Evolutionary conservation across 1,284 basidiomycete genomes (phyloP).

Genomic region (Volvariella surrecta): DNA sequence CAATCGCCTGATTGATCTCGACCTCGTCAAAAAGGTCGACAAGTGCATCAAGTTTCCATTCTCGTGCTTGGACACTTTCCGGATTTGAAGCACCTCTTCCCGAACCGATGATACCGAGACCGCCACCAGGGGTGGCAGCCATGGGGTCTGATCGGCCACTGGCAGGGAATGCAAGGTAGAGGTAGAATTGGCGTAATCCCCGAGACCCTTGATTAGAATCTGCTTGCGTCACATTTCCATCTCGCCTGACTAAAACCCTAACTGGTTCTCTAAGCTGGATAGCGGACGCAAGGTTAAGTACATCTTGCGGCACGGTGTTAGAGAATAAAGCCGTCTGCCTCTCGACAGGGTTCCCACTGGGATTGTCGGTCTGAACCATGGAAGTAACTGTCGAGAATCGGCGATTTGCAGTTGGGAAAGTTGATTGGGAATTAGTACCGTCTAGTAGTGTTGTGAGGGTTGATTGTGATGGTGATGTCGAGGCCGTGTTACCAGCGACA

Average conservation of each 20-base stretch:
- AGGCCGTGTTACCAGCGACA: conserved; percentile 22
- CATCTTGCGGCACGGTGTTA: conserved; percentile 90
- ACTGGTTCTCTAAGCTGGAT: conserved; percentile 93
- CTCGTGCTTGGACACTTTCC: conserved; percentile 83
- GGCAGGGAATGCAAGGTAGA: conserved; percentile 88
- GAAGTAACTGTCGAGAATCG: conserved; percentile 50
- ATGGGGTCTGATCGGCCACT: conserved; percentile 63
- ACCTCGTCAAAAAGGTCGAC: conserved; percentile 91
- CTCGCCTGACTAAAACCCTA: conserved; percentile 91
- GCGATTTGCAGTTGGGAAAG: conserved; percentile 45
- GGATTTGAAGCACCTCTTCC: conserved; percentile 72
- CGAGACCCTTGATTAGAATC: conserved; percentile 69
- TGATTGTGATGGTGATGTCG: conserved; percentile 33
- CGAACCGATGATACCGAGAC: conserved; percentile 86
- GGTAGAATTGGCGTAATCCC: conserved; percentile 86
- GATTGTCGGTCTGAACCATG: conserved; percentile 28
- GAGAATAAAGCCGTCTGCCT: conserved; percentile 96
- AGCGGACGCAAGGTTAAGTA: conserved; percentile 80
- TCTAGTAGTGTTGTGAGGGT: conserved; percentile 44
- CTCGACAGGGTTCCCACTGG: conserved; percentile 41
- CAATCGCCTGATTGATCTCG: conserved; percentile 76
- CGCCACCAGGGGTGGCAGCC: conserved; percentile 42
- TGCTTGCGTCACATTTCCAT: conserved; percentile 75
- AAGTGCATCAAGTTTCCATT: conserved; percentile 96
- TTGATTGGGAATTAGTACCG: conserved; percentile 30